phyloP scores from a whole-genome alignment of 2,329 filamentous ascomycete species.

The Macrophomina tecta region DNA sequence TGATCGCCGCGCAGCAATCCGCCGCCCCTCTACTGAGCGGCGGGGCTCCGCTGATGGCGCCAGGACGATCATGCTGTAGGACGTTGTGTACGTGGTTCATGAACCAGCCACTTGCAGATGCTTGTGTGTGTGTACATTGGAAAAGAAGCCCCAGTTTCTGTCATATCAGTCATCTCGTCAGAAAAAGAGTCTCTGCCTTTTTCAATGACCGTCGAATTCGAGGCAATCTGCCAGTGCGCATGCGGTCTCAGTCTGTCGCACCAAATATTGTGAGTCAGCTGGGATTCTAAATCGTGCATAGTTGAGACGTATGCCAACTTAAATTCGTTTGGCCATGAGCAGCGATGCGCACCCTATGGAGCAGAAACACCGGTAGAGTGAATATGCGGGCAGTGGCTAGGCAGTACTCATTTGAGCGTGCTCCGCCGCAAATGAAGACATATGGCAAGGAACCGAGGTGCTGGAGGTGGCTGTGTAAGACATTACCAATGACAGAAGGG shows the following conservation, averaged over 20 bases:
- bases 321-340: background rate
- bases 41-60: background rate
- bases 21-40: background rate
- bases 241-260: background rate
- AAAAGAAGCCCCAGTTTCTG: background rate
- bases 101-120: background rate
- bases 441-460: background rate
- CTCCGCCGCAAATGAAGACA: background rate
- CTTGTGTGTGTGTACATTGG: no score
- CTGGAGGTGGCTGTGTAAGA: background rate
- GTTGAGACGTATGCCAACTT: background rate
- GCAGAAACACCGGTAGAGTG: background rate
- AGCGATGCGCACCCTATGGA: background rate
- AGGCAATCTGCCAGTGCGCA: background rate
- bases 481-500: slow-evolving; percentile 3
- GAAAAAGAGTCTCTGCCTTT: background rate
- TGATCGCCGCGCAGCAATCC: background rate
- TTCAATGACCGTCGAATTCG: background rate
- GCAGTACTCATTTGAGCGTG: background rate
- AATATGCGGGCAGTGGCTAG: background rate
- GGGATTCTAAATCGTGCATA: background rate
- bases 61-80: slow-evolving; percentile 1
- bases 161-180: background rate
- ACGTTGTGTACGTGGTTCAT: background rate
- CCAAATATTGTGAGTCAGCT: background rate